A percentile compares a stretch with the other conserved stretches of the same genome.
phyloP scores from a whole-genome alignment of 1,284 basidiomycete species.

The Kalmanozyma brasiliensis region DNA sequence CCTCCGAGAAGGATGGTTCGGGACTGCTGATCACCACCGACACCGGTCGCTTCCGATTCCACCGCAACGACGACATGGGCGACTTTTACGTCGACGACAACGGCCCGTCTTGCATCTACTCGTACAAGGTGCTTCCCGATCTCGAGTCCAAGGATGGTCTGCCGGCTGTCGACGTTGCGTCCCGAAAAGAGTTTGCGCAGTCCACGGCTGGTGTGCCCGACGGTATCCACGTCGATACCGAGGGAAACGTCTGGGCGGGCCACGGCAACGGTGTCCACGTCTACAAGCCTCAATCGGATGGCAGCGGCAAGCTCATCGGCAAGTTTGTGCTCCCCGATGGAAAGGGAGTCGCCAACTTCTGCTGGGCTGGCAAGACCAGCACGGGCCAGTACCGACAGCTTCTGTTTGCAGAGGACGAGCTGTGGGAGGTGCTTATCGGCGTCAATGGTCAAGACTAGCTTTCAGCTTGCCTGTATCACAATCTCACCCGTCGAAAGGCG shows the following conservation, averaged over 20 bases:
- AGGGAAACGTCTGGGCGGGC: conserved; percentile 51
- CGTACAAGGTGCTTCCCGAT: conserved; percentile 33
- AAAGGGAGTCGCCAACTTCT: conserved; percentile 52
- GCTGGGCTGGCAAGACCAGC: conserved; percentile 43
- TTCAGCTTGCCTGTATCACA: background rate
- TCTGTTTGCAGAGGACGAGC: conserved; percentile 50
- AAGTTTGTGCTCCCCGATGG: conserved; percentile 44
- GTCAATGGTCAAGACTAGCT: conserved; percentile 41
- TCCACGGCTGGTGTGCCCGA: conserved; percentile 42
- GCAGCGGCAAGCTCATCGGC: conserved; percentile 45
- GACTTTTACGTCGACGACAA: conserved; percentile 39
- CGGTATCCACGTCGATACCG: conserved; percentile 40
- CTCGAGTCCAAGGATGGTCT: conserved; percentile 19
- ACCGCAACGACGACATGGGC: conserved; percentile 30
- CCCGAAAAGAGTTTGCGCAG: conserved; percentile 26
- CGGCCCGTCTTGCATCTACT: conserved; percentile 33
- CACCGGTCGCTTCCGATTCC: conserved; percentile 42
- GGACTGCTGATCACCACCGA: conserved; percentile 44
- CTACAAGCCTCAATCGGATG: conserved; percentile 32
- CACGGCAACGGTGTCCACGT: conserved; percentile 50
- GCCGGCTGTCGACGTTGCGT: conserved; percentile 23
- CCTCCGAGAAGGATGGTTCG: conserved; percentile 26
- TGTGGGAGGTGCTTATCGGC: conserved; percentile 42
- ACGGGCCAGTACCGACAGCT: conserved; percentile 33
- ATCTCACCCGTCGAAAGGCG: too few species aligned